These are phyloP conservation scores for Harrya chromipes DNA, from an alignment of 768 basidiomycete species.

Conservation along the genomic window DNA sequence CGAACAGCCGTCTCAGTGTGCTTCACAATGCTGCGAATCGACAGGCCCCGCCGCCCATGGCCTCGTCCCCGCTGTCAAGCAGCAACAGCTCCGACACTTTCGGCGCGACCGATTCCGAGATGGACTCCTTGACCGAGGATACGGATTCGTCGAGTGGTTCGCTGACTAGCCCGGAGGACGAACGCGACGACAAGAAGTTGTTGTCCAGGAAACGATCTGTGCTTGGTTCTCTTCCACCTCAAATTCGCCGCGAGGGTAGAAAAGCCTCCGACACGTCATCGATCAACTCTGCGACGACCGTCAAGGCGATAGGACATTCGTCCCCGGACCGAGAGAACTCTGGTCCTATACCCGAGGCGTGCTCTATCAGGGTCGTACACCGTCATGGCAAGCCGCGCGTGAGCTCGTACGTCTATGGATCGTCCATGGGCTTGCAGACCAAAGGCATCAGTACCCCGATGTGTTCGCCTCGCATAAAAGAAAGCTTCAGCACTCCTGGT, in stretches of 20 bases:
- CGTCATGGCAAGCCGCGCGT: conserved; percentile 27
- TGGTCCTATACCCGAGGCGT: conserved; percentile 17
- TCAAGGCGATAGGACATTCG: conserved; percentile 28
- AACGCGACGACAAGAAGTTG: conserved; percentile 29
- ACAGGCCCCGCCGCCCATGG: conserved; percentile 15
- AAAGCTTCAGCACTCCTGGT: conserved; percentile 42
- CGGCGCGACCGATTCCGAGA: conserved; percentile 52
- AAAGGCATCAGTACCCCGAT: conserved; percentile 10
- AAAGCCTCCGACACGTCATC: conserved; percentile 36
- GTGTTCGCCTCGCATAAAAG: conserved; percentile 26
- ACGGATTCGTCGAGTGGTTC: conserved; percentile 55
- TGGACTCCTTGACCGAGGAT: conserved; percentile 63
- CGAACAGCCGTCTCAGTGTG: conserved; percentile 36
- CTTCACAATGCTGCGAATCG: conserved; percentile 17
- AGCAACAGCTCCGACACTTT: conserved; percentile 44
- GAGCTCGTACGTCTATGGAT: conserved; percentile 28
- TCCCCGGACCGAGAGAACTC: conserved; percentile 22
- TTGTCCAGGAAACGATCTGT: conserved; percentile 39
- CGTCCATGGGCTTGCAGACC: conserved; percentile 15
- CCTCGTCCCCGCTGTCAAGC: conserved; percentile 33
- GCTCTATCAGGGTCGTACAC: conserved; percentile 27
- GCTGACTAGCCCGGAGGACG: conserved; percentile 47
- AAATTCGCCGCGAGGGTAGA: conserved; percentile 40
- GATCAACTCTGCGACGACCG: conserved; percentile 34
- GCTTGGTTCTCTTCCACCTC: conserved; percentile 45